phyloP scores from a whole-genome alignment of 2,329 filamentous ascomycete species.

The Cladosporium oxysporum region DNA sequence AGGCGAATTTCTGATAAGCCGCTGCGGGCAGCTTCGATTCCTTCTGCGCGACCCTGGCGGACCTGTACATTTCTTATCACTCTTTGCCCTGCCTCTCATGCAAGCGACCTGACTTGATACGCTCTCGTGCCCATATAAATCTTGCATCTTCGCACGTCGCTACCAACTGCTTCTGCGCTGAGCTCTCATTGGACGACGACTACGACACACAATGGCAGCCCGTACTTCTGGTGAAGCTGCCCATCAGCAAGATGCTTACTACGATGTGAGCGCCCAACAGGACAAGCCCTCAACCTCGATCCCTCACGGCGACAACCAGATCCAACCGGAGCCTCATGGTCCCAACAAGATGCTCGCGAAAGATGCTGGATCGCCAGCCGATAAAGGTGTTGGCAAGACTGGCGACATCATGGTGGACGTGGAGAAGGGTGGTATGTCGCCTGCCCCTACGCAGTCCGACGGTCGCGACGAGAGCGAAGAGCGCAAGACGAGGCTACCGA shows the following conservation, averaged over 20 bases:
- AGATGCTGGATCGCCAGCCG: not conserved
- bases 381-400: not conserved
- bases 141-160: not conserved
- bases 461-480: constrained; percentile 7
- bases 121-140: constrained; percentile 3
- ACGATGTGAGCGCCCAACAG: constrained; percentile 14
- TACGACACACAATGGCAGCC: constrained; percentile 17
- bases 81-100: constrained; percentile 5
- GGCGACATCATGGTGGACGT: constrained; percentile 14
- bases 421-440: constrained; percentile 21
- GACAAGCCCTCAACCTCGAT: not conserved
- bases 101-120: not conserved
- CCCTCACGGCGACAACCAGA: not conserved
- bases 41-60: not conserved
- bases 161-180: constrained; percentile 5
- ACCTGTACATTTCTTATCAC: constrained; percentile 7
- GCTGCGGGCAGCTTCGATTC: constrained; percentile 12
- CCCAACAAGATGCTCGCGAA: not conserved
- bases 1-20: constrained; percentile 21
- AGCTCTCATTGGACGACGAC: not conserved
- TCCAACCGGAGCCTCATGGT: constrained; percentile 15
- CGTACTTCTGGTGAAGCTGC: constrained; percentile 12
- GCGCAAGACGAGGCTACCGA: constrained; percentile 42
- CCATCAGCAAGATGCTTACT: constrained; percentile 3
- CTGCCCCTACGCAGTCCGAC: not conserved